These are phyloP conservation scores for Penicillium atrosanguineum DNA, from an alignment of 495 filamentous ascomycete genomes.

Conservation along the genomic window DNA sequence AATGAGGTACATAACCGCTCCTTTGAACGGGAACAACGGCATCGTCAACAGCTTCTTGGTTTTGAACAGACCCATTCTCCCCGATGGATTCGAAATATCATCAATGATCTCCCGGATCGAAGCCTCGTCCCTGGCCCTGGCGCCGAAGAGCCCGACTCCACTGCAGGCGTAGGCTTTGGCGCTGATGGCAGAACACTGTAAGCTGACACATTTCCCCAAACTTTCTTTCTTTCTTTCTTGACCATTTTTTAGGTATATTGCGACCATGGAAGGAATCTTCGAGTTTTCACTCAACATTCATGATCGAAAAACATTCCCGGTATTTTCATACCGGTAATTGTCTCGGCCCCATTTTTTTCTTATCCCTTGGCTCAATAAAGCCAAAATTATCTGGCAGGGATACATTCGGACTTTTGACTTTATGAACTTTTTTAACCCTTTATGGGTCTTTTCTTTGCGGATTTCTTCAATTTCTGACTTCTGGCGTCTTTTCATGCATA, in stretches of 20 bases:
- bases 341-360: neutral
- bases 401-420: neutral
- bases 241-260: slow-evolving; percentile 58
- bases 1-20: slow-evolving; percentile 38
- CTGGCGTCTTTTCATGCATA: slow-evolving; percentile 15
- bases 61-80: slow-evolving; percentile 40
- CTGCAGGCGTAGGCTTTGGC: slow-evolving; percentile 70
- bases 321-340: slow-evolving; percentile 54
- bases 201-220: slow-evolving; percentile 30
- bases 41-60: slow-evolving; percentile 32
- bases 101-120: slow-evolving; percentile 43
- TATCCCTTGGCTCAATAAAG: neutral
- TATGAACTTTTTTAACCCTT: neutral
- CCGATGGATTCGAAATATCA: slow-evolving; percentile 40
- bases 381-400: neutral
- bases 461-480: neutral
- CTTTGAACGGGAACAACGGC: slow-evolving; percentile 31
- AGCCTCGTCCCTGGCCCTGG: slow-evolving; percentile 28
- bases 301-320: slow-evolving; percentile 65
- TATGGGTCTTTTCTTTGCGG: neutral
- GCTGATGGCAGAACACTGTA: slow-evolving; percentile 67
- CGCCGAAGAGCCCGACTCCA: slow-evolving; percentile 45
- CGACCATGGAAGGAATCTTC: slow-evolving; percentile 71
- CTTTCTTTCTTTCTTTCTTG: neutral
- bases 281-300: slow-evolving; percentile 66